Conservation (phyloP, 768 basidiomycete genomes). For the Psilocybe subaeruginosa region DNA sequence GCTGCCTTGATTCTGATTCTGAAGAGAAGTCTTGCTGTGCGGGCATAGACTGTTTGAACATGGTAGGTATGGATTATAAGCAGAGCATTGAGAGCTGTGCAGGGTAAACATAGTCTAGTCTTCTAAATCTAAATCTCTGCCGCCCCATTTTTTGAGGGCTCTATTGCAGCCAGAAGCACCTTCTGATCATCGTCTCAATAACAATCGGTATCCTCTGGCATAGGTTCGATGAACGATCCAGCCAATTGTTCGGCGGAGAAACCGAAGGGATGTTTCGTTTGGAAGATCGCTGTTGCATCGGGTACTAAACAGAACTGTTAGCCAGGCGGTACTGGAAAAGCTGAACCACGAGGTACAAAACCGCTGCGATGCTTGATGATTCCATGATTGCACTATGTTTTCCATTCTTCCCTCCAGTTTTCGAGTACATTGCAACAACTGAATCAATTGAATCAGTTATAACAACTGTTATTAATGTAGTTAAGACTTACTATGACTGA, state of each 20-base stretch:
- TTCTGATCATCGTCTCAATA: no score
- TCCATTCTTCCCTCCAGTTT: conserved; percentile 29
- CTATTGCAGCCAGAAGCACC: no score
- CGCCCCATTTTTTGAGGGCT: no score
- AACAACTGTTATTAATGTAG: not conserved
- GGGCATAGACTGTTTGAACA: conserved; percentile 26
- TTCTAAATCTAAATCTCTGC: no score
- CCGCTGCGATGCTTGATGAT: conserved; percentile 23
- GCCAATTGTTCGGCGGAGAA: no score
- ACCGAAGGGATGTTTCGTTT: no score
- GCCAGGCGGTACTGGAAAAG: no score
- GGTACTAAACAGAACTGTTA: no score
- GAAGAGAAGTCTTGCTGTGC: conserved; percentile 19
- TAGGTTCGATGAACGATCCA: no score
- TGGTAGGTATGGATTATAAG: conserved; percentile 19
- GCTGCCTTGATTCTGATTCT: conserved; percentile 52
- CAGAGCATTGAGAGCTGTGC: conserved; percentile 19
- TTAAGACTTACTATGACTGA: not conserved
- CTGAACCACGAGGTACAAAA: conserved; percentile 21
- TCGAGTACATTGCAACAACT: conserved; percentile 22
- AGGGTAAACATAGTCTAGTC: no score
- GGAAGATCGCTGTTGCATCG: no score
- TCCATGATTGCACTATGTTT: conserved; percentile 21
- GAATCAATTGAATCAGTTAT: not conserved
- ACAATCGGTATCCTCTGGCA: no score